Conservation (phyloP, 192 early-diverging fungal genomes). For the Coemansia sp. region DNA sequence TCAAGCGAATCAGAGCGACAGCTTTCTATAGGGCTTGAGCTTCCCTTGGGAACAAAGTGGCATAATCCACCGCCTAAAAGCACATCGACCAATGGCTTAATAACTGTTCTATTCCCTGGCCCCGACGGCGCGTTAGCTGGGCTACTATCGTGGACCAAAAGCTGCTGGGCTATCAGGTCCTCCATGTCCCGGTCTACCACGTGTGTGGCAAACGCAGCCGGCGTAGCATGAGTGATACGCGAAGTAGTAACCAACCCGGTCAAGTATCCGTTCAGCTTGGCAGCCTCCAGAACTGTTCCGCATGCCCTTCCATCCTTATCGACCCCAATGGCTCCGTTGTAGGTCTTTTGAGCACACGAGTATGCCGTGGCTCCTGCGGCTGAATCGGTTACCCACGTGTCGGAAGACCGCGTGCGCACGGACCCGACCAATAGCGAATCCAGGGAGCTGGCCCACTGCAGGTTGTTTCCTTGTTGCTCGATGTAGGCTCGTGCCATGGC, state of each 20-base stretch:
- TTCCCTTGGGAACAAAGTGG: slow-evolving; percentile 46
- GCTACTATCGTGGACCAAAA: slow-evolving; percentile 17
- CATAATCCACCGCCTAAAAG: slow-evolving; percentile 60
- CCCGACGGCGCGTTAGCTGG: background rate
- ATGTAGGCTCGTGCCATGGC: slow-evolving; percentile 56
- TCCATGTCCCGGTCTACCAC: slow-evolving; percentile 56
- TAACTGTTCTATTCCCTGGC: background rate
- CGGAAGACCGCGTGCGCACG: slow-evolving; percentile 54
- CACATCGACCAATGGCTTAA: slow-evolving; percentile 37
- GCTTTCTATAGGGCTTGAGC: background rate
- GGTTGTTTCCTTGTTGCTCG: slow-evolving; percentile 9
- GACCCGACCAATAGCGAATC: slow-evolving; percentile 57
- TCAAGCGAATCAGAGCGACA: slow-evolving; percentile 52
- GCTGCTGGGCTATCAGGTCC: slow-evolving; percentile 56
- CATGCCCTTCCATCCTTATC: slow-evolving; percentile 45
- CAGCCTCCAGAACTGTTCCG: slow-evolving; percentile 63
- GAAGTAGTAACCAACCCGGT: slow-evolving; percentile 63
- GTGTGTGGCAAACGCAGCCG: slow-evolving; percentile 60
- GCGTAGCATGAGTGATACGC: slow-evolving; percentile 64
- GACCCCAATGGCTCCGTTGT: slow-evolving; percentile 59
- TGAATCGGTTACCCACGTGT: slow-evolving; percentile 59
- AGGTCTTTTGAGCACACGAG: slow-evolving; percentile 56
- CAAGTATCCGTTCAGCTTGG: slow-evolving; percentile 45
- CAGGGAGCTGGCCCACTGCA: slow-evolving; percentile 38
- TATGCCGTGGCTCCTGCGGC: slow-evolving; percentile 65